phyloP scores from a whole-genome alignment of 805 yeast species.

The Nakazawaea laoshanensis region DNA sequence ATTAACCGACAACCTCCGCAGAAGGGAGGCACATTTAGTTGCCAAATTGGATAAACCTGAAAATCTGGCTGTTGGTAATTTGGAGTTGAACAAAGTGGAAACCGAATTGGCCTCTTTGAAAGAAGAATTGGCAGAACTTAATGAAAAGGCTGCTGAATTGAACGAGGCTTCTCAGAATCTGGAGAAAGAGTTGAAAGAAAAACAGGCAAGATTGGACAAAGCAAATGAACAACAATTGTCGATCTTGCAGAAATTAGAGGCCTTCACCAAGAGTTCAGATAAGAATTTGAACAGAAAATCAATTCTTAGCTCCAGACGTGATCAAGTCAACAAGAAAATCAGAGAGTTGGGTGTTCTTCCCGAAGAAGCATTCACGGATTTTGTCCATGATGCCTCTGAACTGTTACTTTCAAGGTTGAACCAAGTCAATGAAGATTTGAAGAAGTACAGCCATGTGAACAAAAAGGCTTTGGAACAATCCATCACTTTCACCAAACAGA shows the following conservation, averaged over 20 bases:
- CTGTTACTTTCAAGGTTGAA: conserved; percentile 46
- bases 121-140: conserved; percentile 18
- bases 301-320: conserved; percentile 49
- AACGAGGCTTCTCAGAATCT: conserved; percentile 21
- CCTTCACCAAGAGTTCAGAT: conserved; percentile 56
- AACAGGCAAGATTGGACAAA: conserved; percentile 32
- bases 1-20: conserved; percentile 46
- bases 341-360: conserved; percentile 85
- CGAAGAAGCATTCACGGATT: conserved; percentile 64
- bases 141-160: conserved; percentile 20
- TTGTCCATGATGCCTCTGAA: conserved; percentile 35
- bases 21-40: conserved; percentile 35
- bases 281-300: conserved; percentile 55
- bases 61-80: conserved; percentile 12
- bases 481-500: conserved; percentile 61
- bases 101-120: conserved; percentile 14
- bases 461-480: conserved; percentile 86
- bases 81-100: conserved; percentile 7
- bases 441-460: conserved; percentile 69
- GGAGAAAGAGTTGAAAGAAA: conserved; percentile 21
- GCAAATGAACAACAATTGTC: conserved; percentile 51
- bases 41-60: conserved; percentile 14
- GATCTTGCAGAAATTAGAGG: conserved; percentile 47
- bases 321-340: conserved; percentile 63
- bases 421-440: conserved; percentile 45